Conservation (phyloP, 2,329 filamentous ascomycete genomes). For the Elsinoe australis region DNA sequence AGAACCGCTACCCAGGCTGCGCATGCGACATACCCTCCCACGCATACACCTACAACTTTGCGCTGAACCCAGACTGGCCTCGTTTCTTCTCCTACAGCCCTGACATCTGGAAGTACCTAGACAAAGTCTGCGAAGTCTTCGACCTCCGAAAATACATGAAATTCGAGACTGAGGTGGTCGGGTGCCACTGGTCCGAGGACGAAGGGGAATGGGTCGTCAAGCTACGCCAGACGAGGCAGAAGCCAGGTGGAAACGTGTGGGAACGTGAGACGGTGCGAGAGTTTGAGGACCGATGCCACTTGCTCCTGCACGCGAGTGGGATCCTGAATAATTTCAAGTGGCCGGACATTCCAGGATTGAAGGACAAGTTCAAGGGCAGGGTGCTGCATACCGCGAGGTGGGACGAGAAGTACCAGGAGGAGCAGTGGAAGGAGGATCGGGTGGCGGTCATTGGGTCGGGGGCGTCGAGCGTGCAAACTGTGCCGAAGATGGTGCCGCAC, state of each 20-base stretch:
- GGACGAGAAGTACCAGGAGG: slow-evolving; percentile 39
- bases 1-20: slow-evolving; percentile 36
- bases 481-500: slow-evolving; percentile 42
- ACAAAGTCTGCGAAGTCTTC: slow-evolving; percentile 43
- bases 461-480: slow-evolving; percentile 40
- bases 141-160: slow-evolving; percentile 47
- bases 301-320: slow-evolving; percentile 40
- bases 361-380: slow-evolving; percentile 39
- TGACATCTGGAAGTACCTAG: slow-evolving; percentile 44
- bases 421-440: slow-evolving; percentile 37
- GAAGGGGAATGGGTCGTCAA: slow-evolving; percentile 45
- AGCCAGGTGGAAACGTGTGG: slow-evolving; percentile 22
- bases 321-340: slow-evolving; percentile 36
- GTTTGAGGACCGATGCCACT: slow-evolving; percentile 38
- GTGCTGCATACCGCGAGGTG: slow-evolving; percentile 40
- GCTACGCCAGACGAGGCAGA: slow-evolving; percentile 33
- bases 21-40: slow-evolving; percentile 42
- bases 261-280: slow-evolving; percentile 28
- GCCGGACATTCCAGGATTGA: slow-evolving; percentile 35
- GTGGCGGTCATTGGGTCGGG: slow-evolving; percentile 42
- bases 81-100: slow-evolving; percentile 40
- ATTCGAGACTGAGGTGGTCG: slow-evolving; percentile 43
- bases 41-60: slow-evolving; percentile 40
- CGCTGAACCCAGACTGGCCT: slow-evolving; percentile 41
- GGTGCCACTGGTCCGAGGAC: slow-evolving; percentile 44